Percentiles rank a stretch among this genome's conserved stretches.
Evolutionary conservation across 2,329 filamentous ascomycete genomes (phyloP).

Genomic region (Claviceps sp.): DNA sequence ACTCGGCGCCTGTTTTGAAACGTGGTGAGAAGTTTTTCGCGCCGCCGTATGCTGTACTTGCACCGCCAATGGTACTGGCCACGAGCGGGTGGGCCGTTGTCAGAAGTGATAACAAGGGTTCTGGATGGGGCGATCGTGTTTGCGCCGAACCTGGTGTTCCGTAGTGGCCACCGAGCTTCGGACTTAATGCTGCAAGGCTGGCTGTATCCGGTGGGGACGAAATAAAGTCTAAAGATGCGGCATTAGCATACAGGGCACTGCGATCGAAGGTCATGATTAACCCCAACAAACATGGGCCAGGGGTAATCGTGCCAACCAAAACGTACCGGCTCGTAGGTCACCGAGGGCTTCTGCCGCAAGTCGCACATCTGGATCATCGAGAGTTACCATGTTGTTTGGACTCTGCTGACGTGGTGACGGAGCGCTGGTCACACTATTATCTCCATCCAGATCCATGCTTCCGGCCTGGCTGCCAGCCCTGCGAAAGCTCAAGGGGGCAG

Average conservation of each 20-base stretch:
- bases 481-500: conserved; percentile 14
- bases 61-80: conserved; percentile 71
- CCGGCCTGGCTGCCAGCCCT: conserved; percentile 28
- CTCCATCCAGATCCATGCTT: conserved; percentile 33
- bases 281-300: neutral
- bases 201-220: conserved; percentile 43
- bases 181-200: conserved; percentile 26
- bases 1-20: conserved; percentile 80
- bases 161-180: conserved; percentile 8
- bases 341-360: conserved; percentile 64
- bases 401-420: conserved; percentile 31
- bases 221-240: conserved; percentile 40
- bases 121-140: conserved; percentile 38
- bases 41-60: conserved; percentile 70
- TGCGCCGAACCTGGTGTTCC: conserved; percentile 3
- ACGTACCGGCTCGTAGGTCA: conserved; percentile 52
- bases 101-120: conserved; percentile 74
- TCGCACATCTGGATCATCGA: conserved; percentile 55
- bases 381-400: conserved; percentile 33
- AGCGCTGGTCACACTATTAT: conserved; percentile 25
- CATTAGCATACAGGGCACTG: neutral
- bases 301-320: neutral
- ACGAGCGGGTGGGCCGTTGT: conserved; percentile 81
- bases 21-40: conserved; percentile 85
- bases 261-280: neutral